Conservation (phyloP, 2,329 filamentous ascomycete species). For the Fusarium neocosmosporiellum region DNA sequence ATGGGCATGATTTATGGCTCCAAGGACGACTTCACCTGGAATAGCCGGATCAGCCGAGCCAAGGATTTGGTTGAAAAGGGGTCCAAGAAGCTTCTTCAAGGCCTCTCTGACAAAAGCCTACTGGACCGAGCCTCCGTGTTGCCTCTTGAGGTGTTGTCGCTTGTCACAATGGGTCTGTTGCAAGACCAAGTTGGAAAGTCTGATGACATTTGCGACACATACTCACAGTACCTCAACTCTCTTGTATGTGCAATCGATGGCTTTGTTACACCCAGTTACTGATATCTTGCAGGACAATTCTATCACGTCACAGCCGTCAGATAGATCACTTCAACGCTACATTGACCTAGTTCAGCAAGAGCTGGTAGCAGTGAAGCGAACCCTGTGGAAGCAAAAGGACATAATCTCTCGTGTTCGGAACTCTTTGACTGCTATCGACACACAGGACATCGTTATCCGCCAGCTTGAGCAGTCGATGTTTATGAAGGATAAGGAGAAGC, state of each 20-base stretch:
- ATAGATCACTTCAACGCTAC: constrained; percentile 54
- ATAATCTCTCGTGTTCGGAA: constrained; percentile 45
- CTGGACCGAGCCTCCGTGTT: constrained; percentile 52
- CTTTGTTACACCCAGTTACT: background rate
- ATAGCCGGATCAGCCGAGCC: constrained; percentile 45
- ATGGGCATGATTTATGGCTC: constrained; percentile 49
- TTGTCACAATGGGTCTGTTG: constrained; percentile 53
- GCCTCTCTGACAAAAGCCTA: constrained; percentile 47
- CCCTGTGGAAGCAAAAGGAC: constrained; percentile 47
- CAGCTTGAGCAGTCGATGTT: constrained; percentile 17
- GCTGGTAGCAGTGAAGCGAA: constrained; percentile 51
- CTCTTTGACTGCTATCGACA: constrained; percentile 32
- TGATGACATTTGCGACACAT: constrained; percentile 54
- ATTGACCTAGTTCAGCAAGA: constrained; percentile 56
- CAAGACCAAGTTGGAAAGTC: constrained; percentile 52
- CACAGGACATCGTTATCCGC: constrained; percentile 23
- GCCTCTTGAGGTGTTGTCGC: constrained; percentile 56
- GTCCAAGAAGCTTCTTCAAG: constrained; percentile 51
- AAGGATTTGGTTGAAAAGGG: constrained; percentile 48
- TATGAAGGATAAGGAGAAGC: constrained; percentile 12
- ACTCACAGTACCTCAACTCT: constrained; percentile 55
- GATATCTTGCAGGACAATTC: constrained; percentile 50
- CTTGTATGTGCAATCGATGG: constrained; percentile 47
- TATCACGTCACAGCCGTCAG: constrained; percentile 53
- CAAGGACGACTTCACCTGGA: constrained; percentile 38